Evolutionary conservation across 2,329 filamentous ascomycete species (phyloP).

Genomic region (Trichoderma lentiforme): DNA sequence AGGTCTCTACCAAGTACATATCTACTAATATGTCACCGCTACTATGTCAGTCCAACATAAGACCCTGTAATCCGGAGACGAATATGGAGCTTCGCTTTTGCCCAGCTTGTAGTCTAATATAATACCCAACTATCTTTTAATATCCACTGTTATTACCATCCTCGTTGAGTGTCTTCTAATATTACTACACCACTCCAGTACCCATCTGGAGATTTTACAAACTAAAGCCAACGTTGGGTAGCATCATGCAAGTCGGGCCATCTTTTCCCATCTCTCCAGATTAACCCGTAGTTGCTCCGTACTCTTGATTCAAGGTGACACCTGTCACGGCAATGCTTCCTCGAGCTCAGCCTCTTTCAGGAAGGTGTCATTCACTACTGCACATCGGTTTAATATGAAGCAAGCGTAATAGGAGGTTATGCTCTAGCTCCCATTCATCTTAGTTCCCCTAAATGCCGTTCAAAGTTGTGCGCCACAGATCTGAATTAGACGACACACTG

Average conservation of each 20-base stretch:
- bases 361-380: neutral
- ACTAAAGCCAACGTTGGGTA: neutral
- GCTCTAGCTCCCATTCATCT: neutral
- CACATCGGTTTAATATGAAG: neutral
- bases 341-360: neutral
- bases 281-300: neutral
- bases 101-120: too few species aligned
- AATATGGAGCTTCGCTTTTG: too few species aligned
- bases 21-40: neutral
- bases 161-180: neutral
- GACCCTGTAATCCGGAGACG: neutral
- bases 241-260: neutral
- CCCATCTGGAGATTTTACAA: neutral
- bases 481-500: neutral
- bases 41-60: neutral
- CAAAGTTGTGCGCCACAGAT: neutral
- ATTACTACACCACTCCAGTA: neutral
- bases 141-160: neutral
- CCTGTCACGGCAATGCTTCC: neutral
- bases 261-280: neutral
- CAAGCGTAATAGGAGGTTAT: neutral
- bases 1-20: neutral
- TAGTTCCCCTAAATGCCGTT: neutral
- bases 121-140: neutral
- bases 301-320: neutral